A percentile compares a stretch with the other conserved stretches of the same genome.
Conservation (phyloP, 192 early-diverging fungal genomes). For the Diversispora epigaea region DNA sequence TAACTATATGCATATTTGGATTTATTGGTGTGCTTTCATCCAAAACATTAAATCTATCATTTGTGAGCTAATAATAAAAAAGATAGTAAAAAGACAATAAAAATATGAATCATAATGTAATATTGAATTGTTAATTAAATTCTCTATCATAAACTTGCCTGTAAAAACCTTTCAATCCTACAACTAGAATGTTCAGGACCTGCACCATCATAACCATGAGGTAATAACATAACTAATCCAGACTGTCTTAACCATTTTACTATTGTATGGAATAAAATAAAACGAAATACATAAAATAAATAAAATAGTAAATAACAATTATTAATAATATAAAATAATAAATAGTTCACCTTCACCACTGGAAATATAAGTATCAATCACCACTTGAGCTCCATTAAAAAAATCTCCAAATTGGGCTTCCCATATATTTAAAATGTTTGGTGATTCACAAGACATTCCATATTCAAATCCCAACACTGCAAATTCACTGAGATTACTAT, state of each 20-base stretch:
- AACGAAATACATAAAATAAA: not conserved
- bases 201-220: conserved; percentile 94
- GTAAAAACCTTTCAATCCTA: conserved; percentile 93
- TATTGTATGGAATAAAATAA: not conserved
- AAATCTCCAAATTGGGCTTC: conserved; percentile 99
- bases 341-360: conserved; percentile 66
- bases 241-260: conserved; percentile 94
- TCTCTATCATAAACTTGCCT: conserved; percentile 45
- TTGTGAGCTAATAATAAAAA: conserved; percentile 59
- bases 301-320: not conserved
- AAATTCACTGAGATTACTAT: conserved; percentile 88
- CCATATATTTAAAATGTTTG: conserved; percentile 88
- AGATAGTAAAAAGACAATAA: not conserved
- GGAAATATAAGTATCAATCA: conserved; percentile 88
- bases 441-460: conserved; percentile 89
- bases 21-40: conserved; percentile 57
- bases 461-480: conserved; percentile 96
- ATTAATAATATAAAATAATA: not conserved
- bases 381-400: conserved; percentile 93
- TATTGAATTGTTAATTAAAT: conserved; percentile 22
- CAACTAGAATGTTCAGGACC: conserved; percentile 93
- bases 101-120: not conserved
- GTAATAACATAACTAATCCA: conserved; percentile 88
- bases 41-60: conserved; percentile 68
- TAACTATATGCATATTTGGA: conserved; percentile 91